Conservation (phyloP, 768 basidiomycete species). For the Dioszegia aurantiaca region DNA sequence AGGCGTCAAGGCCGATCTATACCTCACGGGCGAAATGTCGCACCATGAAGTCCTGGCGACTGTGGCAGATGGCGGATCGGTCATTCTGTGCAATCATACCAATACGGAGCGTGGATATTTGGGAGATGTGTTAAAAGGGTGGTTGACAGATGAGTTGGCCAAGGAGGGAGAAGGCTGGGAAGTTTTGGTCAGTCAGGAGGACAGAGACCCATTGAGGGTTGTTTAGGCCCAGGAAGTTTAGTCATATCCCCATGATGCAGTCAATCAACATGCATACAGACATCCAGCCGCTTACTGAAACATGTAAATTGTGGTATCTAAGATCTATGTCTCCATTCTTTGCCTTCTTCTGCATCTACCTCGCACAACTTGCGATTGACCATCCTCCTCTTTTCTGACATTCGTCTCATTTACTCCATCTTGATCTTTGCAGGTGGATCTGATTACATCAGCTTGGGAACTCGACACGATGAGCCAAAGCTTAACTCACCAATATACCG, state of each 20-base stretch:
- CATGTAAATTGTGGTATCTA: too few relatives aligned
- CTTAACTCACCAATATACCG: conserved; percentile 24
- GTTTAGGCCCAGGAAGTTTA: too few relatives aligned
- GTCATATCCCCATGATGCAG: too few relatives aligned
- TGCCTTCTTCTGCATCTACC: too few relatives aligned
- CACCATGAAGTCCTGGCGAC: conserved; percentile 87
- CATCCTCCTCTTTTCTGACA: too few relatives aligned
- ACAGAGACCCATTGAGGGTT: conserved; percentile 65
- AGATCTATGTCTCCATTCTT: too few relatives aligned
- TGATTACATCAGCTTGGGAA: conserved; percentile 4
- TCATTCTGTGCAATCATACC: conserved; percentile 84
- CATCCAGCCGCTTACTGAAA: too few relatives aligned
- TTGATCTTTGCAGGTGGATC: conserved; percentile 23
- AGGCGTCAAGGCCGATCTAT: conserved; percentile 67
- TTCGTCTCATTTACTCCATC: conserved; percentile 19
- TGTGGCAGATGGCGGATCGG: conserved; percentile 69
- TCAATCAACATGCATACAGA: background rate
- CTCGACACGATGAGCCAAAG: background rate
- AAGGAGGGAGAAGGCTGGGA: conserved; percentile 53
- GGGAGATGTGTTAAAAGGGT: conserved; percentile 62
- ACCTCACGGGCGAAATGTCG: conserved; percentile 87
- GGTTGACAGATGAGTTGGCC: conserved; percentile 60
- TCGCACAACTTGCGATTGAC: too few relatives aligned
- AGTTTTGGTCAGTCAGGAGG: conserved; percentile 69
- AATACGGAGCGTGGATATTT: conserved; percentile 95